Base-by-base conservation (phyloP, 2,329 filamentous ascomycete species). In the Aspergillus sp. region DNA sequence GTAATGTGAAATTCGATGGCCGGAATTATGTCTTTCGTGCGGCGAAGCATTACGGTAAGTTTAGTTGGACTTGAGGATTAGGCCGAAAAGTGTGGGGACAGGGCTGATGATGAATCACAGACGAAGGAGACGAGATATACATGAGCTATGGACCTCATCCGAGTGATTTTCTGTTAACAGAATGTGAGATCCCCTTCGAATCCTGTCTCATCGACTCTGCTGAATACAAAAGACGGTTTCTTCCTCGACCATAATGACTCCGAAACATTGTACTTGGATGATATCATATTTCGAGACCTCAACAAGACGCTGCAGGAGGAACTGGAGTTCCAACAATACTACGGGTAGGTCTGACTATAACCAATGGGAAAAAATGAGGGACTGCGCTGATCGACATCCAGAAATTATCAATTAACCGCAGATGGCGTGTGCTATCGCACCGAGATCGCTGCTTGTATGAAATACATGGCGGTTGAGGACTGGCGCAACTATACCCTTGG, bases 111-210 rank as follows among this genome's bases (percentile, higher is more conserved):
- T 54, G 52, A 52, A 14, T 29, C 51, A 24, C 57, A 77, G 75
- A 73, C 16, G 58, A 67, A 52, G 77, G 77, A 14, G 77, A 80
- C 52, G 77, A 80, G 57, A 70, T 80, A 22, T 79, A 71, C 57
- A 77, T 79, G 66, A 78, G 75, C 24, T 80, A 80, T 49, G 78
- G 78, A 5, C 67, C 70, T 55, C 78, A 80, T 65, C 69, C 75
- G 1, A 79, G 77, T 60, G 78, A 80, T 62, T 74, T 78, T 47
- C 73, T 80, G 11, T 65, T 78, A 31, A 68, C 72, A 29, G 78
- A 80, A 70, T 80, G 78, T 79, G 62, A 67, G 74, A 20, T 16
- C 14, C 14, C 16, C 36, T 16, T n/a, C 6, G 32, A 32, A 32
- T 2, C 16, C 3, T 20, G 36, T 59, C 14, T 26, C 20, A 20